phyloP scores from a whole-genome alignment of 176 grass and related monocot genomes.

The Aegilops longissima region DNA sequence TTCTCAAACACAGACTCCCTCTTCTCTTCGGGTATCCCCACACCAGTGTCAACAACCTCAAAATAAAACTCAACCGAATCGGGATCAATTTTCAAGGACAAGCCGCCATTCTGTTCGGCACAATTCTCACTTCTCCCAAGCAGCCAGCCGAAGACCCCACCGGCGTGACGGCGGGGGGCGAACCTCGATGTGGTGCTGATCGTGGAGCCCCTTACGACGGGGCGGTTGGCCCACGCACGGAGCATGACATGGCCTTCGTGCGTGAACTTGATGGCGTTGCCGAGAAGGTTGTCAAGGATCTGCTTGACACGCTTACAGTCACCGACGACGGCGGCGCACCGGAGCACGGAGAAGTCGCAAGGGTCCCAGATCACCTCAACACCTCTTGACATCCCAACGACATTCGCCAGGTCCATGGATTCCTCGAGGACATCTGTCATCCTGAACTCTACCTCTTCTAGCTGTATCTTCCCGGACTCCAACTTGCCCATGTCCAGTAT shows the following conservation, averaged over 20 bases:
- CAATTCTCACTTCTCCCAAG: background rate
- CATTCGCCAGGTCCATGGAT: too few relatives aligned
- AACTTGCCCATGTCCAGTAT: too few relatives aligned
- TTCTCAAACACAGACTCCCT: constrained; percentile 74
- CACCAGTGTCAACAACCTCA: constrained; percentile 71
- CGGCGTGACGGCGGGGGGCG: background rate
- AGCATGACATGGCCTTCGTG: constrained; percentile 49
- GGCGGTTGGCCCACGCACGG: constrained; percentile 57
- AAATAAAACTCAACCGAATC: constrained; percentile 59
- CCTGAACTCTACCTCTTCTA: too few relatives aligned
- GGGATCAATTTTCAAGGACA: constrained; percentile 24
- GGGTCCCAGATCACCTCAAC: too few relatives aligned
- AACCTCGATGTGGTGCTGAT: constrained; percentile 24
- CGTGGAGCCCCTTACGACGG: constrained; percentile 1
- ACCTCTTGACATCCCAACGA: too few relatives aligned
- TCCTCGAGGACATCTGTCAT: too few relatives aligned
- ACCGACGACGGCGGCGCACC: too few relatives aligned
- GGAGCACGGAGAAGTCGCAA: too few relatives aligned
- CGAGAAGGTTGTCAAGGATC: constrained; percentile 74
- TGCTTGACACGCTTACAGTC: constrained; percentile 51
- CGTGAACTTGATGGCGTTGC: constrained; percentile 84
- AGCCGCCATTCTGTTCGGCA: background rate
- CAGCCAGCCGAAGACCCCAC: background rate
- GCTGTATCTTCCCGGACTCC: too few relatives aligned
- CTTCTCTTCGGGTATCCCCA: constrained; percentile 42